Base-by-base conservation (phyloP, 2,329 filamentous ascomycete genomes). In the Zymoseptoria pseudotritici region DNA sequence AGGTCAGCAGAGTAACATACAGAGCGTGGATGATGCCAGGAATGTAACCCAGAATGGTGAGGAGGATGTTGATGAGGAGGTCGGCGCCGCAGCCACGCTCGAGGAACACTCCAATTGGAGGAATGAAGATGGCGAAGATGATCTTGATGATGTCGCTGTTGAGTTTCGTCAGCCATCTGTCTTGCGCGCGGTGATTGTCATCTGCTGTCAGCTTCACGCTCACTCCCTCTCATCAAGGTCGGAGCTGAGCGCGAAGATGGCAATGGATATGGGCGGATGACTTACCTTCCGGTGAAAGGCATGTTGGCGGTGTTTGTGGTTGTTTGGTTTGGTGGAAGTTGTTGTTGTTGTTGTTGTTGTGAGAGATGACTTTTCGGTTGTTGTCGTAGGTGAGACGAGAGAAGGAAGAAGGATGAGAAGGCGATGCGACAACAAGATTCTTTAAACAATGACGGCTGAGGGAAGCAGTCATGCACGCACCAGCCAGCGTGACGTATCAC, bases 61-160 rank as follows among this genome's bases (percentile, higher is more conserved):
- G 80, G 72, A 91, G 83, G 77, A 96, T 90, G 86, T 95, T 96
- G 85, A 96, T 95, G 77, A 93, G 81, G 72, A 96, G 81, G 75
- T 96, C 90, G 67, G 87, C 85, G 74, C 87, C 87, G 79, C 91
- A 96, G 71, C 91, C 91, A 69, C 88, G 86, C 87, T 96, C 91
- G 69, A 96, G 89, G 84, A 96, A 94, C 75, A 96, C 91, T 80
- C 91, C 91, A 58, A 96, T 79, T 74, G 91, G 91, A 59, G 91
- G 91, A 66, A 96, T 85, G 79, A 96, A 80, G 81, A 96, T 81
- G 81, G 91, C 91, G 79, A 96, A 83, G 78, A 96, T 83, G 82
- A 89, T 88, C 80, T 89, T 89, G 84, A 86, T 86, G 78, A 89
- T 85, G 74, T 90, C 86, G 75, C 86, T 88, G 70, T 57, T 53